These are phyloP conservation scores for Suhomyces chickasaworum DNA, from an alignment of 1,139 yeast species.

Conservation along the genomic window DNA sequence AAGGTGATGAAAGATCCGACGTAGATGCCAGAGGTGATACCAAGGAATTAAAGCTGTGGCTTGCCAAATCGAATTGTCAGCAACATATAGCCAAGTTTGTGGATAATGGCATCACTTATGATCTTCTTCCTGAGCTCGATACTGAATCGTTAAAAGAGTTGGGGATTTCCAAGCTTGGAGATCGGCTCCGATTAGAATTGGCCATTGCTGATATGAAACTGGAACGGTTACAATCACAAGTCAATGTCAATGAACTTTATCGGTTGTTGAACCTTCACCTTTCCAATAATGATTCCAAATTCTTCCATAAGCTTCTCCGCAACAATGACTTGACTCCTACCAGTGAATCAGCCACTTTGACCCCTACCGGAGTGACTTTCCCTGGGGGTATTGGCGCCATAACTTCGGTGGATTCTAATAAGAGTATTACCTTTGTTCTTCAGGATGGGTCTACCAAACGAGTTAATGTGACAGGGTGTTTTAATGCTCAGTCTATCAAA, in stretches of 20 bases:
- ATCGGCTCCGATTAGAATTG: conserved; percentile 65
- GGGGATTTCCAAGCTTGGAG: conserved; percentile 81
- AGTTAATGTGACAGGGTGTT: conserved; percentile 78
- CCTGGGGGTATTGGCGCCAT: conserved; percentile 12
- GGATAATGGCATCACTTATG: conserved; percentile 59
- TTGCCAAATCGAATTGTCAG: conserved; percentile 38
- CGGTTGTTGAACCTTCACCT: conserved; percentile 27
- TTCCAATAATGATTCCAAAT: conserved; percentile 8
- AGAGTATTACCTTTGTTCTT: conserved; percentile 63
- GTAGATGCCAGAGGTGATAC: conserved; percentile 6
- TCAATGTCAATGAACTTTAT: conserved; percentile 36
- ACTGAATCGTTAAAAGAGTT: conserved; percentile 67
- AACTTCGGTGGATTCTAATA: conserved; percentile 38
- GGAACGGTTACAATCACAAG: conserved; percentile 34
- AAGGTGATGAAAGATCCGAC: conserved; percentile 6
- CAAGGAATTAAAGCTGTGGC: conserved; percentile 40
- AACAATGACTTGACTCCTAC: conserved; percentile 14
- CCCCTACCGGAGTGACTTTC: conserved; percentile 16
- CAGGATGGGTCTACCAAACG: conserved; percentile 76
- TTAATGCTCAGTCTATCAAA: conserved; percentile 78
- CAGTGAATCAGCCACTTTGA: conserved; percentile 20
- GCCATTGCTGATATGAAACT: conserved; percentile 49
- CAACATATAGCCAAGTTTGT: conserved; percentile 38
- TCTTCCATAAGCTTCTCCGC: conserved; percentile 5
- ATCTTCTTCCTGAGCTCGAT: conserved; percentile 66